Conservation (phyloP, 2,329 filamentous ascomycete genomes). For the Neonectria faginata region DNA sequence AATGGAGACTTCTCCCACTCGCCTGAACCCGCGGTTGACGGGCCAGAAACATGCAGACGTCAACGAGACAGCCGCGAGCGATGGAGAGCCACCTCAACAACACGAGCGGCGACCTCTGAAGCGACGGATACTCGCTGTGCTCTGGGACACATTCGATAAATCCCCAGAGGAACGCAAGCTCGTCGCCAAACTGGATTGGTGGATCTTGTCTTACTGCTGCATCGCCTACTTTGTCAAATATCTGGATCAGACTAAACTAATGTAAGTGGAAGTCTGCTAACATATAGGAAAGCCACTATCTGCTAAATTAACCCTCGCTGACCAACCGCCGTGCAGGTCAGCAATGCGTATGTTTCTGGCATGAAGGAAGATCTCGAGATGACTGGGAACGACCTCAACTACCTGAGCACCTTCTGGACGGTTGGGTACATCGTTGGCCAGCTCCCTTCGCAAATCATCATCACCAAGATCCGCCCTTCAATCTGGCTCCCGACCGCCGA, state of each 20-base stretch:
- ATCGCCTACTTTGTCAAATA: conserved; percentile 54
- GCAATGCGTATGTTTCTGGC: conserved; percentile 54
- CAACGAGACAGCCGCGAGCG: neutral
- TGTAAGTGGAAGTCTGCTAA: conserved; percentile 28
- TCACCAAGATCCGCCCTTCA: conserved; percentile 52
- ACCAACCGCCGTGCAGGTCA: conserved; percentile 22
- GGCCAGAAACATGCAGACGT: conserved; percentile 5
- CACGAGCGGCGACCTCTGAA: conserved; percentile 21
- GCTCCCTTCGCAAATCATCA: conserved; percentile 52
- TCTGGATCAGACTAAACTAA: conserved; percentile 49
- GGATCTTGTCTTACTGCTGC: conserved; percentile 51
- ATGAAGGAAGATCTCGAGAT: conserved; percentile 64
- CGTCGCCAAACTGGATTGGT: conserved; percentile 51
- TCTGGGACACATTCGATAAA: conserved; percentile 52
- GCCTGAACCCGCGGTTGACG: neutral
- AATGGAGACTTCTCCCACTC: conserved; percentile 18
- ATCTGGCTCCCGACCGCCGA: conserved; percentile 54
- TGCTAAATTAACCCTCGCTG: neutral
- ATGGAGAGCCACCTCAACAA: conserved; percentile 1
- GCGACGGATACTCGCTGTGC: conserved; percentile 37
- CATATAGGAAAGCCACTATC: neutral
- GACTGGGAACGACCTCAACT: conserved; percentile 65
- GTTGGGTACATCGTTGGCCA: conserved; percentile 67
- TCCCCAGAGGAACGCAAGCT: conserved; percentile 48
- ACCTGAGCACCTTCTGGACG: conserved; percentile 63